A percentile compares a stretch with the other conserved stretches of the same genome.
These are phyloP conservation scores for Plenodomus biglobosus DNA, from an alignment of 2,329 filamentous ascomycete species.

Conservation along the genomic window DNA sequence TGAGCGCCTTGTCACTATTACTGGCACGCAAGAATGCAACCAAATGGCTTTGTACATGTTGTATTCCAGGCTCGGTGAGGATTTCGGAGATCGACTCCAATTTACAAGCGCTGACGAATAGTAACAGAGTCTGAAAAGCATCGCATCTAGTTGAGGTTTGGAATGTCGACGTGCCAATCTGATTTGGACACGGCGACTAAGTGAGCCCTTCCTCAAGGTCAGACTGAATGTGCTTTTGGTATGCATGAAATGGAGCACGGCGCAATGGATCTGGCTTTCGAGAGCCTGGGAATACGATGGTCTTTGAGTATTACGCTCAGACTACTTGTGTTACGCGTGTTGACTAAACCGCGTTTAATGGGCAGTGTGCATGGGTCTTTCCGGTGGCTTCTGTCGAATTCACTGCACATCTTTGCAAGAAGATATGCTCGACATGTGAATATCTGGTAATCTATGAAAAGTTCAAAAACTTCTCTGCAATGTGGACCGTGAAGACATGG, in stretches of 20 bases:
- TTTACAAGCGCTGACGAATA: slow-evolving; percentile 6
- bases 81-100: neutral
- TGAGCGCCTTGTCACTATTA: slow-evolving; percentile 94
- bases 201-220: neutral
- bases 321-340: slow-evolving; percentile 1
- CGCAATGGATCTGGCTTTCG: slow-evolving; percentile 8
- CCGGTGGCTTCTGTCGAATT: neutral
- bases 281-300: neutral
- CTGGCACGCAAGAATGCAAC: slow-evolving; percentile 96
- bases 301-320: neutral
- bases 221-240: slow-evolving; percentile 1
- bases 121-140: slow-evolving; percentile 74
- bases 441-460: slow-evolving; percentile 14
- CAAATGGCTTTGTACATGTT: slow-evolving; percentile 99
- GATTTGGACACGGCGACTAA: neutral
- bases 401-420: neutral
- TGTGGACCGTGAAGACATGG: neutral
- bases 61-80: slow-evolving; percentile 88
- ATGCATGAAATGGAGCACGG: slow-evolving; percentile 13
- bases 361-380: neutral
- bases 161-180: neutral
- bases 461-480: neutral
- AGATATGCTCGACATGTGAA: slow-evolving; percentile 7
- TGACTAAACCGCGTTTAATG: neutral
- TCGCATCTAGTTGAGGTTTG: slow-evolving; percentile 55